Evolutionary conservation across 2,329 filamentous ascomycete species (phyloP).

Genomic region (Aspergillus oerlinghausenensis): DNA sequence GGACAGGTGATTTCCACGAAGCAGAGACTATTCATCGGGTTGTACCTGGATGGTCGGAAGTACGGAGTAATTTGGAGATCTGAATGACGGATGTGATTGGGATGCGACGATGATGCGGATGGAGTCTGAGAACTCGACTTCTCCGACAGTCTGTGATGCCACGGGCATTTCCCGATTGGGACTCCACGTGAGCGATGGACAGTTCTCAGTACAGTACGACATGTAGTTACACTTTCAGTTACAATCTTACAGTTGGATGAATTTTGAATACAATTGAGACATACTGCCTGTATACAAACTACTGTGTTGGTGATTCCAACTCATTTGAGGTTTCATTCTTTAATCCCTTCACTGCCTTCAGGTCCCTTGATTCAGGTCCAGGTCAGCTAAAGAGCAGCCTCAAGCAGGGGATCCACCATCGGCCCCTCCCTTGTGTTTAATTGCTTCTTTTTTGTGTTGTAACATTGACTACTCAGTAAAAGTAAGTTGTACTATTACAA

Average conservation of each 20-base stretch:
- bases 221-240: not conserved
- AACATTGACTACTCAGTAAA: not conserved
- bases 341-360: not conserved
- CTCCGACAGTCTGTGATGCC: not conserved
- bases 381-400: not conserved
- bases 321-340: not conserved
- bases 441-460: not conserved
- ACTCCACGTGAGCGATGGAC: not conserved
- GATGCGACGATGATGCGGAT: not conserved
- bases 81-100: not conserved
- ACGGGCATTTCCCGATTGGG: not conserved
- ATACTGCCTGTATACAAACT: no score
- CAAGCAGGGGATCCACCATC: not conserved
- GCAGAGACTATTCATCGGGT: not conserved
- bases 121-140: not conserved
- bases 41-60: not conserved
- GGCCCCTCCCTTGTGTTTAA: not conserved
- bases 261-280: no score
- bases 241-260: no score
- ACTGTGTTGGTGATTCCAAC: not conserved
- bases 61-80: not conserved
- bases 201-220: no score
- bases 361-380: not conserved
- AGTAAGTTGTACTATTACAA: not conserved
- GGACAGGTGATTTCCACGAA: not conserved